phyloP scores from a whole-genome alignment of 148 eudicot species.

The Fagopyrum homotropicum region DNA sequence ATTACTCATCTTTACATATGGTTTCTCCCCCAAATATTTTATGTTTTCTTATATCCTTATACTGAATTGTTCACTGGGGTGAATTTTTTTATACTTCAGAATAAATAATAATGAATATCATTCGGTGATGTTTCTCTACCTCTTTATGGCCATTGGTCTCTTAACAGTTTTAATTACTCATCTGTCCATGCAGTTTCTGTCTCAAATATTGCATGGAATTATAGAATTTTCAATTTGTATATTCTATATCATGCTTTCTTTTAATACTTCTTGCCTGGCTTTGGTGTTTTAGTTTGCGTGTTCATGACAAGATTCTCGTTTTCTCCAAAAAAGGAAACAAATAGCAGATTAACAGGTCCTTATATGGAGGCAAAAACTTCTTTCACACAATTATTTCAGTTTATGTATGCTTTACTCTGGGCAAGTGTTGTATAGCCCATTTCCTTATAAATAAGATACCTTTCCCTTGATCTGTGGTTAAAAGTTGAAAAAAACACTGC shows the following conservation, averaged over 20 bases:
- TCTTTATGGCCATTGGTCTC: no score
- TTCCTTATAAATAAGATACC: not conserved
- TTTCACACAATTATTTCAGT: not conserved
- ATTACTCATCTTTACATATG: not conserved
- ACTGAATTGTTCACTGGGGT: no score
- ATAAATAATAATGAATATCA: no score
- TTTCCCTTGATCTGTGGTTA: not conserved
- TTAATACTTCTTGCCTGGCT: not conserved
- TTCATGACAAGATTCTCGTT: not conserved
- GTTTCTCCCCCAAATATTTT: not conserved
- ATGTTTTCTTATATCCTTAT: not conserved
- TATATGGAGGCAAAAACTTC: not conserved
- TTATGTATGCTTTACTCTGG: not conserved
- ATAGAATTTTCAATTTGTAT: not conserved
- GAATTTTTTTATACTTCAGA: no score
- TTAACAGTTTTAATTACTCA: not conserved
- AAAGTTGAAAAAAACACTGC: not conserved
- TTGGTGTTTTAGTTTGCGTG: not conserved
- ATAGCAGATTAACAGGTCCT: not conserved
- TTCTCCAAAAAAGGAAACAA: not conserved
- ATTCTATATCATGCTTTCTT: not conserved
- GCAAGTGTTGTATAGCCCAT: not conserved
- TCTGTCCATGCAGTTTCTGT: not conserved
- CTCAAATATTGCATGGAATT: not conserved
- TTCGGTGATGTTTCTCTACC: no score